These are phyloP conservation scores for Pycnococcus provasolii DNA, from an alignment of 139 green algal species.

Conservation along the genomic window DNA sequence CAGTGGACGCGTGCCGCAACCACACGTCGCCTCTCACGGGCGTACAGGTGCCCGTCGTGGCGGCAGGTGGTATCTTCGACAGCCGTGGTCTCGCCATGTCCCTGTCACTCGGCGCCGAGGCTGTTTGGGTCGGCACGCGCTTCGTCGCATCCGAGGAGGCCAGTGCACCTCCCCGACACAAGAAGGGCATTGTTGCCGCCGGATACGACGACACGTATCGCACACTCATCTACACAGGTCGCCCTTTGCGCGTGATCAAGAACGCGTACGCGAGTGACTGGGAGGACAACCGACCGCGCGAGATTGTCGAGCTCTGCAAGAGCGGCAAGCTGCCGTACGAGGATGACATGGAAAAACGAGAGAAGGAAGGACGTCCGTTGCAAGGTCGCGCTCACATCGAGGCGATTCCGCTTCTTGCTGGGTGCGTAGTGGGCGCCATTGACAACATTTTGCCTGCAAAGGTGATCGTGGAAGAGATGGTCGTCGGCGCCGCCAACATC, in stretches of 20 bases:
- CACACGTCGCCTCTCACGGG: neutral
- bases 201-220: constrained; percentile 9
- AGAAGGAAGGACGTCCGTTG: neutral
- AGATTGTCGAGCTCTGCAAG: neutral
- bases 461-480: constrained; percentile 10
- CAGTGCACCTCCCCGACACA: neutral
- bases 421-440: constrained; percentile 2
- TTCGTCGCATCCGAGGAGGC: constrained; percentile 11
- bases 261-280: constrained; percentile 9
- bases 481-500: neutral
- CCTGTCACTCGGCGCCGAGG: constrained; percentile 3
- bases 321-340: constrained; percentile 4
- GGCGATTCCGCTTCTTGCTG: constrained; percentile 6
- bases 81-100: constrained; percentile 12
- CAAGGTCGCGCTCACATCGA: neutral
- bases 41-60: constrained; percentile 1
- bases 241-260: constrained; percentile 8
- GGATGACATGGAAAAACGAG: neutral
- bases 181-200: constrained; percentile 7
- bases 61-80: constrained; percentile 10
- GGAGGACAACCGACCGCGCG: neutral
- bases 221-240: constrained; percentile 14
- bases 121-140: constrained; percentile 8
- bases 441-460: constrained; percentile 7
- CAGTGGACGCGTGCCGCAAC: neutral